Base-by-base conservation (phyloP, 2,329 filamentous ascomycete genomes). In the Fusarium sp. region DNA sequence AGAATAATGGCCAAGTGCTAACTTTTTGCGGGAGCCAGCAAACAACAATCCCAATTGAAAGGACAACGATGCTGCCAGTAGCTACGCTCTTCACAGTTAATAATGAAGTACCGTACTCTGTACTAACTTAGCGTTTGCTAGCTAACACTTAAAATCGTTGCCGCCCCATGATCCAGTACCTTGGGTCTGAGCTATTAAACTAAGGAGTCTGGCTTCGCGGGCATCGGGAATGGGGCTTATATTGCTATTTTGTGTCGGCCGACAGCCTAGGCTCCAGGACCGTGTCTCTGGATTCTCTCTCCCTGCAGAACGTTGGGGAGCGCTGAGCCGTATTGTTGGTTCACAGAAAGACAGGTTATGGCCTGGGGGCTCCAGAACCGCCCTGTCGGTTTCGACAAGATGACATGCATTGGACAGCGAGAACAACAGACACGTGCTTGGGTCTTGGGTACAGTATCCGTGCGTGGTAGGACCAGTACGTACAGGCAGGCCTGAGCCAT, bases 321-420 rank as follows among this genome's bases (percentile, higher is more conserved):
- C 27, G 27, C 27, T 30, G 27, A 30, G 27, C 27, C 27, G 10
- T 30, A 13, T 30, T 52, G 41, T 57, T 62, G 56, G 65, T 52
- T 67, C 43, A 39, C 20, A 23, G 27, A 37, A 41, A 66, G 17
- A 37, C 22, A 58, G 44, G 30, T 48, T 45, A 47, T 54, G 43
- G 23, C 23, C 23, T 23, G 65, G 65, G 65, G 43, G 47, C 17
- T 33, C 44, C 22, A 54, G 61, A 62, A 56, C 37, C n/a, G 23
- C 6, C 37, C 40, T 50, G 23, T 35, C 13, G 13, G 39, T 46
- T 62, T 30, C 25, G n/a, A 33, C 62, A 49, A 50, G 17, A 41
- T 40, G 50, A 22, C 41, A 19, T 48, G 23, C 43, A 41, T 33
- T n/a, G 6, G 15, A 17, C 14, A 35, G 15, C 17, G 33, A 35